Evolutionary conservation across 1,139 yeast species (phyloP).

Genomic region (Taphrina communis): DNA sequence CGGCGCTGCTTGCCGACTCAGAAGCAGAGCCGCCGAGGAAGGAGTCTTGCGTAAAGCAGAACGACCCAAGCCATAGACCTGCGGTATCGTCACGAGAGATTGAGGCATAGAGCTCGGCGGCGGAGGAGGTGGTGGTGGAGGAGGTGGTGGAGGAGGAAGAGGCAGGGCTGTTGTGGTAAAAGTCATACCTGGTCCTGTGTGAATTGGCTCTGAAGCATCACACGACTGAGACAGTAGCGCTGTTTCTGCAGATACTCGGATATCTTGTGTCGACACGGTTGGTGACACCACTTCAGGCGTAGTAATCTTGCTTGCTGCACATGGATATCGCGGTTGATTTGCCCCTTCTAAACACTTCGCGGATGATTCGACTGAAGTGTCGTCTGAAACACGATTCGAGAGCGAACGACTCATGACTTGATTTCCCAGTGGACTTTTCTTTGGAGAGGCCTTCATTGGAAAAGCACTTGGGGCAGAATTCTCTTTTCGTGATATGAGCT

Average conservation of each 20-base stretch:
- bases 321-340: too few relatives aligned
- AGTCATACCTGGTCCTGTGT: too few relatives aligned
- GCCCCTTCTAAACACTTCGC: too few relatives aligned
- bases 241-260: too few relatives aligned
- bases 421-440: background rate
- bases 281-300: too few relatives aligned
- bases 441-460: background rate
- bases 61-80: background rate
- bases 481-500: background rate
- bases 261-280: too few relatives aligned
- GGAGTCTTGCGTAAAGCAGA: constrained; percentile 1
- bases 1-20: background rate
- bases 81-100: background rate
- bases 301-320: too few relatives aligned
- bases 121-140: constrained; percentile 24
- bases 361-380: too few relatives aligned
- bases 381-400: background rate
- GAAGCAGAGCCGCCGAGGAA: background rate
- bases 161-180: background rate
- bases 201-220: too few relatives aligned
- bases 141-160: constrained; percentile 14
- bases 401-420: constrained; percentile 1
- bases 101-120: background rate
- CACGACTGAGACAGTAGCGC: too few relatives aligned
- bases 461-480: background rate